Evolutionary conservation across 768 basidiomycete genomes (phyloP), one percentile per base, ranked within the genome.

Genomic region (Amanita polypyramis): DNA sequence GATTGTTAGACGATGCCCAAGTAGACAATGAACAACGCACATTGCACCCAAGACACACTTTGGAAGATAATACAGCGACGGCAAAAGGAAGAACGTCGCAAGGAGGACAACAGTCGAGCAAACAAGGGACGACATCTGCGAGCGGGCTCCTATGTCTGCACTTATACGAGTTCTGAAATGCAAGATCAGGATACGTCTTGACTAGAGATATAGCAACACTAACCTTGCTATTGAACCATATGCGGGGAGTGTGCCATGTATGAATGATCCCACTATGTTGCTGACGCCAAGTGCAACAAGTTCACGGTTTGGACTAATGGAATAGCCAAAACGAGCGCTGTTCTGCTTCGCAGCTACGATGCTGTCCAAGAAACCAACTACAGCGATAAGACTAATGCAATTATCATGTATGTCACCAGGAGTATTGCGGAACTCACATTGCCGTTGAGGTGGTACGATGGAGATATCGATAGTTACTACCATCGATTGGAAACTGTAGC

Each of bases 341-440:
- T 87, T 94, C 61, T 97, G 93, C 58, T 98, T 96, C 2, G 95
- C 95, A 0, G 93, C 88, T 2, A 93, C 91, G 52, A 96, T 92
- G 51, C 86, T 90, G 61, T 99, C 95, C 51, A 99, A 69, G 62
- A 94, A 96, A 1, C 96, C 96, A 17, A 91, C 75, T 35, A 95
- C 74, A 0, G 86, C 77, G 43, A 89, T 83, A 45, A 92, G 61
- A 27, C 85, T 88, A 54, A 27, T 39, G 6, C 12, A 32, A 11
- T 30, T 23, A 34, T 42, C 2, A 2, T 20, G 8, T 19, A 17
- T 48, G 29, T 6, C 20, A 15, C 17, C 39, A 8, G 35, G 33
- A 12, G 25, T 15, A 36, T 29, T 14, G 42, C 27, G 41, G 21
- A 17, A 57, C 69, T 52, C 59, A 85, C 85, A 88, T 75, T 4